These are phyloP conservation scores for Avicennia marina DNA, from an alignment of 257 asterid species.

Conservation along the genomic window DNA sequence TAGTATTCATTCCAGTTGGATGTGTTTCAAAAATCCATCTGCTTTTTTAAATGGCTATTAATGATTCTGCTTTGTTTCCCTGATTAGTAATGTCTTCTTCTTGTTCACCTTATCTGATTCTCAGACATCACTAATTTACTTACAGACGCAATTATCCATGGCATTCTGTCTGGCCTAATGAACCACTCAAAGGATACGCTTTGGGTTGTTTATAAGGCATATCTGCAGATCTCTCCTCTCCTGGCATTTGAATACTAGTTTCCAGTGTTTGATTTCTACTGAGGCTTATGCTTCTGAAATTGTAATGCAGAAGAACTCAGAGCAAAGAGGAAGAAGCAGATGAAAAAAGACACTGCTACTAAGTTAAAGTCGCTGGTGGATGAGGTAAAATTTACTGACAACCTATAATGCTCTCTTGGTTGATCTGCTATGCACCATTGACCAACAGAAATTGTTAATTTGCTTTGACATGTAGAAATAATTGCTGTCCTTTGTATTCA, in stretches of 20 bases:
- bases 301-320: constrained; percentile 81
- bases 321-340: constrained; percentile 86
- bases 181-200: too few species aligned
- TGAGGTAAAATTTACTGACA: constrained; percentile 44
- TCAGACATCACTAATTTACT: too few species aligned
- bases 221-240: too few species aligned
- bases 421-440: not conserved
- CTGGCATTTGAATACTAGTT: not conserved
- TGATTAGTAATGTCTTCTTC: not conserved
- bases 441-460: constrained; percentile 4
- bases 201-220: too few species aligned
- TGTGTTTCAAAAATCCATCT: too few species aligned
- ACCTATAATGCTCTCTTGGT: constrained; percentile 4
- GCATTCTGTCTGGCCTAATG: too few species aligned
- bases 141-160: too few species aligned
- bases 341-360: constrained; percentile 78
- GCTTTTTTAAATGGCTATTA: not conserved
- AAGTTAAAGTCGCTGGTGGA: constrained; percentile 83
- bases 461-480: not conserved
- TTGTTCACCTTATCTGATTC: too few species aligned
- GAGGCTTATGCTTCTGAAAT: constrained; percentile 19
- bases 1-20: too few species aligned
- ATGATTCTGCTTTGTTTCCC: not conserved
- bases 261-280: constrained; percentile 4
- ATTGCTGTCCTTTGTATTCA: not conserved